Percentiles rank a stretch among this genome's conserved stretches.
Evolutionary conservation across 2,329 filamentous ascomycete genomes (phyloP).

Genomic region (Incumbomyces delicatus): DNA sequence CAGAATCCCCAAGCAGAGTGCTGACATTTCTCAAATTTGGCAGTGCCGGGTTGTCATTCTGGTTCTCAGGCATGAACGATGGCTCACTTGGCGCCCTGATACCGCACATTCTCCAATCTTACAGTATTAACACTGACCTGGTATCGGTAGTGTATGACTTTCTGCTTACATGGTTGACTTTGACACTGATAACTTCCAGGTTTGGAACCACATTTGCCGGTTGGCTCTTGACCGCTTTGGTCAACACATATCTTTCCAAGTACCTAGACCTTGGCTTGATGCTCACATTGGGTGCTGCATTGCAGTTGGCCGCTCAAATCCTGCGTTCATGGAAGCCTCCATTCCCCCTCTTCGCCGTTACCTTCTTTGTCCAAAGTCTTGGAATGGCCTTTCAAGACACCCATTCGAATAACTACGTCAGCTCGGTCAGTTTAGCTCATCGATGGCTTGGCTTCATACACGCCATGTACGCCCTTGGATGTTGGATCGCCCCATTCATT

Average conservation of each 20-base stretch:
- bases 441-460: constrained; percentile 60
- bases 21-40: constrained; percentile 37
- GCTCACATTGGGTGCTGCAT: constrained; percentile 44
- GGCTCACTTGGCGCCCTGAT: constrained; percentile 54
- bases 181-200: constrained; percentile 22
- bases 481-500: constrained; percentile 58
- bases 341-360: constrained; percentile 23
- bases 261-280: constrained; percentile 48
- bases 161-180: constrained; percentile 18
- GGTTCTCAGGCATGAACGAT: constrained; percentile 56
- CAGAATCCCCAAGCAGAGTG: background rate
- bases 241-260: constrained; percentile 45
- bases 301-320: constrained; percentile 39
- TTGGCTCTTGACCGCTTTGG: constrained; percentile 50
- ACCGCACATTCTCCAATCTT: constrained; percentile 51
- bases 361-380: constrained; percentile 28
- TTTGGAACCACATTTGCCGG: constrained; percentile 51
- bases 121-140: constrained; percentile 44
- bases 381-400: constrained; percentile 29
- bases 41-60: constrained; percentile 52
- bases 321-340: constrained; percentile 29
- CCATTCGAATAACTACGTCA: constrained; percentile 25
- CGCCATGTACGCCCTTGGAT: constrained; percentile 65
- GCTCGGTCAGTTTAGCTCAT: constrained; percentile 49
- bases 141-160: constrained; percentile 37